Conservation (phyloP, 371 early-diverging fungal species). For the Zychaea mexicana region DNA sequence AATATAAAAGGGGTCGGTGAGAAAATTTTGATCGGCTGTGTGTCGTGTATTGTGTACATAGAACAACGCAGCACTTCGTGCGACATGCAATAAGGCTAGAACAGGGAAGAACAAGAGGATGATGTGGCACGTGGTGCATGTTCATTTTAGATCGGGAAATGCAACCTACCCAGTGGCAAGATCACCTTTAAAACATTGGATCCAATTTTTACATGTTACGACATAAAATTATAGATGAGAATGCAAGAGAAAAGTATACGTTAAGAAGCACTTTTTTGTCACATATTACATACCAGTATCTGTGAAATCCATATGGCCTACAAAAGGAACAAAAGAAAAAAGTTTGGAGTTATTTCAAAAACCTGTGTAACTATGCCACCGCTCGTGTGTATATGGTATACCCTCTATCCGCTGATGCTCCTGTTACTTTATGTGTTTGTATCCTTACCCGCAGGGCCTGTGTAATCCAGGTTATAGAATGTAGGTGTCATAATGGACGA, state of each 20-base stretch:
- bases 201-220: slow-evolving; percentile 6
- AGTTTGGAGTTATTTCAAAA: neutral
- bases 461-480: slow-evolving; percentile 41
- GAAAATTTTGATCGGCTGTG: neutral
- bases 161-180: slow-evolving; percentile 17
- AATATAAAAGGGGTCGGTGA: neutral
- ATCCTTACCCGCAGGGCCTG: slow-evolving; percentile 43
- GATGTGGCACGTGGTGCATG: neutral
- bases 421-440: slow-evolving; percentile 9
- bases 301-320: slow-evolving; percentile 16
- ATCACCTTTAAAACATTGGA: slow-evolving; percentile 10
- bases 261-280: no score
- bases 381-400: neutral
- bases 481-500: slow-evolving; percentile 37
- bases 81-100: neutral
- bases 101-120: neutral
- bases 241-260: no score
- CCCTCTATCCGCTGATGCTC: slow-evolving; percentile 15
- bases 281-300: slow-evolving; percentile 18
- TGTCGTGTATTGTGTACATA: neutral
- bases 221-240: neutral
- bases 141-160: neutral
- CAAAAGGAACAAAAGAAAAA: neutral
- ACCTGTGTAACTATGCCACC: neutral
- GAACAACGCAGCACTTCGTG: neutral